Conservation (phyloP, 257 asterid species). For the Rauvolfia tetraphylla region DNA sequence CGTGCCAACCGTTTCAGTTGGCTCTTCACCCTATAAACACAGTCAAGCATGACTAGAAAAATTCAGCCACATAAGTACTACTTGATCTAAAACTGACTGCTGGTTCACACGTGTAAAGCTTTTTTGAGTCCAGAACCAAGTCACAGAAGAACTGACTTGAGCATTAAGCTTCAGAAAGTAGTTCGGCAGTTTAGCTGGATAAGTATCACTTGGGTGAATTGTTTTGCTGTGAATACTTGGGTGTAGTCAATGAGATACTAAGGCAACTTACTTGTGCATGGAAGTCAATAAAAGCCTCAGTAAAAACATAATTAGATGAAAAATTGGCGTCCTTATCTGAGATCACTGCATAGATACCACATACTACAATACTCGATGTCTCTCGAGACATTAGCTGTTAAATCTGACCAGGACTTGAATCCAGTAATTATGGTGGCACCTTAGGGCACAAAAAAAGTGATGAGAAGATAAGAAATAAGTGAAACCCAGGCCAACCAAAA, state of each 20-base stretch:
- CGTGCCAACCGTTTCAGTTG: conserved; percentile 92
- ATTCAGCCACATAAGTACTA: background rate
- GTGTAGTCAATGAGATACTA: background rate
- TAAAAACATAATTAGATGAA: background rate
- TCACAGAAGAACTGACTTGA: background rate
- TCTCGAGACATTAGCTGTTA: background rate
- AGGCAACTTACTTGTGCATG: background rate
- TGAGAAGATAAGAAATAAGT: background rate
- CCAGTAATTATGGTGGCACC: background rate
- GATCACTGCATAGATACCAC: background rate
- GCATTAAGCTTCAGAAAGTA: conserved; percentile 4
- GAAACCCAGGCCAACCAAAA: background rate
- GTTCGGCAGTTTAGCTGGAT: background rate
- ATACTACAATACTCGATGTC: too few species aligned
- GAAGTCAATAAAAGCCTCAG: background rate
- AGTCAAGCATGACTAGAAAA: background rate
- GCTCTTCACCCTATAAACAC: conserved; percentile 72
- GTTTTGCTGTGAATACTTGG: too few species aligned
- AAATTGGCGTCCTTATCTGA: background rate
- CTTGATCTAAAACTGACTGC: background rate
- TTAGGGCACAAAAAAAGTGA: background rate
- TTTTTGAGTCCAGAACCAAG: background rate
- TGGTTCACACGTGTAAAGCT: background rate
- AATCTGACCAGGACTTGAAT: background rate
- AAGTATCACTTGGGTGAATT: too few species aligned